Evolutionary conservation across 345 rosid species (phyloP).

Genomic region (Corymbia maculata): DNA sequence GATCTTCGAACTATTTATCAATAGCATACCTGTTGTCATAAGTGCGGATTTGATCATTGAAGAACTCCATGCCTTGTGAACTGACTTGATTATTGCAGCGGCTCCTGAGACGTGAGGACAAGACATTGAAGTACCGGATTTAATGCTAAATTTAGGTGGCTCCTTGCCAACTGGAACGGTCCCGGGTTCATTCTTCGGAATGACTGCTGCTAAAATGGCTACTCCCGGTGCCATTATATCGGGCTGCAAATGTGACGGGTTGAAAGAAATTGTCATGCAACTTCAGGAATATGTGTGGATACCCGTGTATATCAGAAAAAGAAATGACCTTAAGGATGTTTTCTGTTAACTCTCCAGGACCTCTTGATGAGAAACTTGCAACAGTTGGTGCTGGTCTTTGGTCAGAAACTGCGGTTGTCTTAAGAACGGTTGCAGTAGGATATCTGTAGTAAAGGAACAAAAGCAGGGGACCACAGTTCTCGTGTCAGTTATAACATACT

Average conservation of each 20-base stretch:
- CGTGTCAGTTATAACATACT: not conserved
- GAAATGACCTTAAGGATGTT: slow-evolving; percentile 65
- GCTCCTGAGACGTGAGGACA: slow-evolving; percentile 85
- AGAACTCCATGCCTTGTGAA: slow-evolving; percentile 43
- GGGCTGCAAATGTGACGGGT: slow-evolving; percentile 26
- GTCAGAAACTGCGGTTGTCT: slow-evolving; percentile 23
- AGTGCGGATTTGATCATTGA: slow-evolving; percentile 78
- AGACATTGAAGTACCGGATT: slow-evolving; percentile 85
- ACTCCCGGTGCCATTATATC: slow-evolving; percentile 87
- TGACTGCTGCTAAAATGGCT: slow-evolving; percentile 57
- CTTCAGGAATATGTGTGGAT: not conserved
- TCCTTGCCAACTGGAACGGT: slow-evolving; percentile 15
- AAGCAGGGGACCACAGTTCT: not conserved
- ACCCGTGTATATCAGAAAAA: not conserved
- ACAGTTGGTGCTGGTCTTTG: slow-evolving; percentile 71
- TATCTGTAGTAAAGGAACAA: slow-evolving; percentile 15
- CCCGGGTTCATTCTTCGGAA: slow-evolving; percentile 24
- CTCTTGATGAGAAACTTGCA: slow-evolving; percentile 76
- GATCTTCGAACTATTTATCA: not conserved
- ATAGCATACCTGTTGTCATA: slow-evolving; percentile 52
- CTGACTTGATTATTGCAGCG: slow-evolving; percentile 50
- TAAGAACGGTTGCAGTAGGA: slow-evolving; percentile 47
- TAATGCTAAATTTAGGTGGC: slow-evolving; percentile 26
- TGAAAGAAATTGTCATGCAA: not conserved
- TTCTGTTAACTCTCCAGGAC: slow-evolving; percentile 55